Evolutionary conservation across 345 rosid species (phyloP).

Genomic region (Pistacia integerrima): DNA sequence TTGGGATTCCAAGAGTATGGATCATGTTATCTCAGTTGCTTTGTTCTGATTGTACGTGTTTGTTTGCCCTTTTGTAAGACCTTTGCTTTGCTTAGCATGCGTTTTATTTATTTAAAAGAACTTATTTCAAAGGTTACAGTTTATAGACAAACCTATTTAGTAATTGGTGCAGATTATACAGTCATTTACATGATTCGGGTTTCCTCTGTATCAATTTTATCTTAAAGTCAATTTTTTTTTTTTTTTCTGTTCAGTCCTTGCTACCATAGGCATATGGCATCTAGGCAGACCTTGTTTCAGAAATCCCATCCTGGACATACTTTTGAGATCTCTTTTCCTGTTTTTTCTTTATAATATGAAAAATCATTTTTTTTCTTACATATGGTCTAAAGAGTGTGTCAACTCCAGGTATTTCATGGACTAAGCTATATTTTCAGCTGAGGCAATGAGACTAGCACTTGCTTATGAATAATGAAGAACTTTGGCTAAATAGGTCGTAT

Average conservation of each 20-base stretch:
- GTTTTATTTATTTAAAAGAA: no score
- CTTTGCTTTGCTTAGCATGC: background rate
- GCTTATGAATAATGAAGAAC: background rate
- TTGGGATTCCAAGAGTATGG: background rate
- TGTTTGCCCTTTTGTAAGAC: background rate
- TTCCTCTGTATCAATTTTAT: background rate
- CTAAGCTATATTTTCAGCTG: background rate
- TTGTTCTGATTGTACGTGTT: background rate
- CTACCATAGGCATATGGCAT: background rate
- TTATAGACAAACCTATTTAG: background rate
- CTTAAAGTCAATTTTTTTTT: background rate
- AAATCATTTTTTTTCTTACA: background rate
- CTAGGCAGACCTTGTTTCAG: background rate
- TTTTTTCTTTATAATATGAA: background rate
- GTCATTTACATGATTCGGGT: background rate
- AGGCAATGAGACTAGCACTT: constrained; percentile 1
- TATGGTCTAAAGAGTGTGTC: background rate
- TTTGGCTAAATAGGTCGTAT: background rate
- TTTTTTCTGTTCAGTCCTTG: background rate
- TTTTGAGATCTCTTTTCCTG: background rate
- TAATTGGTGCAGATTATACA: background rate
- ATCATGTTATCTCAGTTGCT: background rate
- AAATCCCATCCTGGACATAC: background rate
- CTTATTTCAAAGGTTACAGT: background rate
- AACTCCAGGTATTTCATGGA: background rate